Percentiles rank a stretch among this genome's conserved stretches.
These are phyloP conservation scores for Pestalotiopsis sp. DNA, from an alignment of 2,329 filamentous ascomycete genomes.

Conservation along the genomic window DNA sequence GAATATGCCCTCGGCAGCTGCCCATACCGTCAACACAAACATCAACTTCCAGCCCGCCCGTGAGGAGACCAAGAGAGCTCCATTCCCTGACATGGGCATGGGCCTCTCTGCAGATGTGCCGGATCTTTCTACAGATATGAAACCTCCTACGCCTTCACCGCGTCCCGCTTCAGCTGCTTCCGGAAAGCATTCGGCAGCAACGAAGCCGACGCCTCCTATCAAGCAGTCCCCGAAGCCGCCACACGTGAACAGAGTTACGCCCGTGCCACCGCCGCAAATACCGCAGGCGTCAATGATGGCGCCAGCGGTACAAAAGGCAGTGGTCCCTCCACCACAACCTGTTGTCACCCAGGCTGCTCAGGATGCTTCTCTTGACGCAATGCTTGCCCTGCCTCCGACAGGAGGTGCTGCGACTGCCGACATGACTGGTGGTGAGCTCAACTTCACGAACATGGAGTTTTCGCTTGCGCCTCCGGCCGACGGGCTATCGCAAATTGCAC, in stretches of 20 bases:
- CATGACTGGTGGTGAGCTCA: slow-evolving; percentile 37
- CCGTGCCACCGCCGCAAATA: slow-evolving; percentile 27
- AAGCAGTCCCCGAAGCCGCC: slow-evolving; percentile 28
- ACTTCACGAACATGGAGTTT: slow-evolving; percentile 60
- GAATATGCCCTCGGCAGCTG: slow-evolving; percentile 34
- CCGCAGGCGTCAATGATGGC: slow-evolving; percentile 19
- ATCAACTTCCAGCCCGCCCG: slow-evolving; percentile 33
- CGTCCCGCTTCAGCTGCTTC: slow-evolving; percentile 21
- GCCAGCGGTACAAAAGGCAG: slow-evolving; percentile 18
- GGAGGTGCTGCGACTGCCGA: slow-evolving; percentile 15
- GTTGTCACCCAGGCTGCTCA: slow-evolving; percentile 20
- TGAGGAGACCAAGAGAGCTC: slow-evolving; percentile 47
- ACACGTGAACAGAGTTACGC: slow-evolving; percentile 24
- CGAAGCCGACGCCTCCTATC: slow-evolving; percentile 18
- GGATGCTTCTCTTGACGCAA: slow-evolving; percentile 21
- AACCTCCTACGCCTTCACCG: slow-evolving; percentile 20
- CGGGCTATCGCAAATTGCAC: slow-evolving; percentile 26
- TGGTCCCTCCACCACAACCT: slow-evolving; percentile 15
- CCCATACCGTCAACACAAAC: slow-evolving; percentile 27
- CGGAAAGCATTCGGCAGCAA: slow-evolving; percentile 17
- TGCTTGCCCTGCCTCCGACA: slow-evolving; percentile 16
- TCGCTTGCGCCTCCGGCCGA: slow-evolving; percentile 46
- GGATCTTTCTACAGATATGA: slow-evolving; percentile 26
- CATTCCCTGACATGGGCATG: slow-evolving; percentile 59
- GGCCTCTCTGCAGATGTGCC: slow-evolving; percentile 35